Evolutionary conservation across 169 alveolate species (phyloP).

Genomic region (Miamiensis avidus): DNA sequence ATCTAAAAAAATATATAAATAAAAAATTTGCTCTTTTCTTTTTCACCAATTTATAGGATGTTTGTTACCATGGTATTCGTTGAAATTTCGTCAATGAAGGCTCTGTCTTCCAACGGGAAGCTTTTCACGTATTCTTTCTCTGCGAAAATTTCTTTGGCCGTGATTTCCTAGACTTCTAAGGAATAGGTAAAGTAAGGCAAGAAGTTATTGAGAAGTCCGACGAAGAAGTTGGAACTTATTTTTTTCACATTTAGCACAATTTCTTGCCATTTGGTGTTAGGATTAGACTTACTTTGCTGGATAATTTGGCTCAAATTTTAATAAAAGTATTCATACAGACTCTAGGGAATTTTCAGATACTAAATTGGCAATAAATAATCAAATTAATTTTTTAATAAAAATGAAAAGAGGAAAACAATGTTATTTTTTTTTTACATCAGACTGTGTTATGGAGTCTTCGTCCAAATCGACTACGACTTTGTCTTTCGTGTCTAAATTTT

Average conservation of each 20-base stretch:
- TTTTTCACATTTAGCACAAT: background rate
- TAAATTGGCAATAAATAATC: background rate
- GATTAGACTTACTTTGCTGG: background rate
- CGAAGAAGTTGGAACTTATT: background rate
- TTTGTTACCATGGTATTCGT: background rate
- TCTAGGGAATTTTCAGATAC: background rate
- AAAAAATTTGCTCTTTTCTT: too few species aligned
- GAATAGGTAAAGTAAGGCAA: background rate
- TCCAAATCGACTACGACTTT: conserved; percentile 2
- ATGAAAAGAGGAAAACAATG: background rate
- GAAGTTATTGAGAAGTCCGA: background rate
- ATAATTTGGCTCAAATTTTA: background rate
- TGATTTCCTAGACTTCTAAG: background rate
- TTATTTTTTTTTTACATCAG: background rate
- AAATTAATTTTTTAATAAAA: background rate
- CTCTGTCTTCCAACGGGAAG: background rate
- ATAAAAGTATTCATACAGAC: background rate
- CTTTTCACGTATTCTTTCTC: background rate
- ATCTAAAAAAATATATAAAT: background rate
- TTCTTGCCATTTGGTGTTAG: background rate
- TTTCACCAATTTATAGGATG: too few species aligned
- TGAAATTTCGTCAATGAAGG: background rate
- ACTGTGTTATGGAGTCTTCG: background rate
- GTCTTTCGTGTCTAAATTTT: background rate
- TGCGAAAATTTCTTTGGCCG: conserved; percentile 6